Percentiles rank a stretch among this genome's conserved stretches.
phyloP scores from a whole-genome alignment of 257 asterid species.

The Cruciata laevipes region DNA sequence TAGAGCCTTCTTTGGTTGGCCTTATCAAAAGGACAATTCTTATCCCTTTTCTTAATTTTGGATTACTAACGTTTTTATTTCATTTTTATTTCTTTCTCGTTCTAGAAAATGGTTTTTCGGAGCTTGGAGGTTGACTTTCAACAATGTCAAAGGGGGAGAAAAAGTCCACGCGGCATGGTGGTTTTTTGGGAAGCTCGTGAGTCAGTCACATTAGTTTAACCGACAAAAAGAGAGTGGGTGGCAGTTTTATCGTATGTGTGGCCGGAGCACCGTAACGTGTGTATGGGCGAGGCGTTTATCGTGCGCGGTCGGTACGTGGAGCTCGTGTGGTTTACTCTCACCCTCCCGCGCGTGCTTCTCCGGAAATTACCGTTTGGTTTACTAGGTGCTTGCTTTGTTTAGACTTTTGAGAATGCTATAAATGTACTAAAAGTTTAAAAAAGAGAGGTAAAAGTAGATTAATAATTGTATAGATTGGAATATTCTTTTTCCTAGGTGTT shows the following conservation, averaged over 20 bases:
- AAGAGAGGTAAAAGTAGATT: too few species aligned
- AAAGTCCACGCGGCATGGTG: slow-evolving; percentile 55
- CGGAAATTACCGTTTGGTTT: neutral
- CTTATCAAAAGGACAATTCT: slow-evolving; percentile 16
- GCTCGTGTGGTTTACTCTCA: slow-evolving; percentile 10
- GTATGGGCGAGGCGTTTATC: slow-evolving; percentile 1
- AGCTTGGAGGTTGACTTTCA: slow-evolving; percentile 37
- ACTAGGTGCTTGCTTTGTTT: neutral
- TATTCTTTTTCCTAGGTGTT: too few species aligned
- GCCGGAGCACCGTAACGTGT: neutral
- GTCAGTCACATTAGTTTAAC: slow-evolving; percentile 14
- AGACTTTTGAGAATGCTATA: neutral
- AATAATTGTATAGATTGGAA: too few species aligned
- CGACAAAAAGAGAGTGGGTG: slow-evolving; percentile 22
- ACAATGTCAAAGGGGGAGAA: slow-evolving; percentile 45
- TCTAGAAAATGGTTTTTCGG: neutral
- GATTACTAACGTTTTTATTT: neutral
- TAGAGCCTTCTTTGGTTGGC: slow-evolving; percentile 16
- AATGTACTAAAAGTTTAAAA: neutral
- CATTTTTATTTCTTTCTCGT: too few species aligned
- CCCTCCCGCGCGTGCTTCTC: neutral
- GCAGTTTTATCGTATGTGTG: slow-evolving; percentile 1
- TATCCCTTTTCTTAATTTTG: slow-evolving; percentile 17
- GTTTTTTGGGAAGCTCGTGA: neutral
- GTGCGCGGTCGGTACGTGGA: neutral